phyloP scores from a whole-genome alignment of 2,329 filamentous ascomycete species.

The Curvularia spicifera region DNA sequence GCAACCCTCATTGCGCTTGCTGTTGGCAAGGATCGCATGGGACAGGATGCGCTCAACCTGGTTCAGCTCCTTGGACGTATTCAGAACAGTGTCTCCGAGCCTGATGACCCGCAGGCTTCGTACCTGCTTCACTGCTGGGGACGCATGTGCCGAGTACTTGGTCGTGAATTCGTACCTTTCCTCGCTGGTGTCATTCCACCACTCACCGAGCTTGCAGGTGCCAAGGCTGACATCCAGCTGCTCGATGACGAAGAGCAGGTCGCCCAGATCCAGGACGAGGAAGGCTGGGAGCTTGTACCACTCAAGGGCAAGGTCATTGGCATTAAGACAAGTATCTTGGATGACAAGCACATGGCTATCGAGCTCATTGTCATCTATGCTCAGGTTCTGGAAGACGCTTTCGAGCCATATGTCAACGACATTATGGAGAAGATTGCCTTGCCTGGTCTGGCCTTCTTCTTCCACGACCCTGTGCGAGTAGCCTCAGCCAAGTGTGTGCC shows the following conservation, averaged over 20 bases:
- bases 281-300: constrained; percentile 96
- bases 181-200: constrained; percentile 93
- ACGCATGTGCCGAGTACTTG: constrained; percentile 95
- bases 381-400: constrained; percentile 89
- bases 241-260: constrained; percentile 95
- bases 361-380: constrained; percentile 97
- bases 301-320: constrained; percentile 98
- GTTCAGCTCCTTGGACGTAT: constrained; percentile 88
- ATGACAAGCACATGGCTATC: constrained; percentile 99
- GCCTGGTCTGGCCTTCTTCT: constrained; percentile 95
- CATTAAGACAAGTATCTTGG: constrained; percentile 94
- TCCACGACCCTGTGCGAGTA: constrained; percentile 95
- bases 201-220: constrained; percentile 85
- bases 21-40: constrained; percentile 91
- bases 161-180: constrained; percentile 89
- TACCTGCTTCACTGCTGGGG: constrained; percentile 99
- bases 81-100: constrained; percentile 78
- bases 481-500: constrained; percentile 95
- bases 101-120: constrained; percentile 94
- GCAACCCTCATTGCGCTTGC: constrained; percentile 94
- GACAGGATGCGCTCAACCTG: constrained; percentile 81
- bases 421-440: constrained; percentile 97
- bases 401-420: constrained; percentile 87
- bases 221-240: constrained; percentile 96
- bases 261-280: constrained; percentile 89